Conservation (phyloP, 129 eudicot genomes). For the Chrysanthemum lavandulifolium region DNA sequence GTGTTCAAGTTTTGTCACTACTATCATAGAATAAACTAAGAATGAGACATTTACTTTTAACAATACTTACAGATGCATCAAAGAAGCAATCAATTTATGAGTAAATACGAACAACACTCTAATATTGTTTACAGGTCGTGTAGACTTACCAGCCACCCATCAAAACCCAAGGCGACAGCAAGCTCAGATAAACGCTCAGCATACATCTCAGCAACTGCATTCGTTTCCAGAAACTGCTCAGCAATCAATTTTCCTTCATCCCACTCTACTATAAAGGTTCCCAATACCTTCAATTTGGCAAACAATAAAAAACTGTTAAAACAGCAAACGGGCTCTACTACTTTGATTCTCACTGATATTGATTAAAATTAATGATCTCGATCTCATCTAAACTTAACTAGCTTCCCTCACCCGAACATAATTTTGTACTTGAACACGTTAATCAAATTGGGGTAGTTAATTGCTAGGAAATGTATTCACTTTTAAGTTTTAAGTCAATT, state of each 20-base stretch:
- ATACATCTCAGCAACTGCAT: constrained; percentile 61
- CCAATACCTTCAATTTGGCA: constrained; percentile 56
- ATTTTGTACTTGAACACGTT: too few species aligned
- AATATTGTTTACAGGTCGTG: too few species aligned
- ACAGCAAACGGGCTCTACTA: background rate
- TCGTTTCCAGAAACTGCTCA: constrained; percentile 53
- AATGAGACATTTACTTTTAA: too few species aligned
- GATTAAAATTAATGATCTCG: background rate
- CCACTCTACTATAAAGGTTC: constrained; percentile 90
- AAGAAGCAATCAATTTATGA: too few species aligned
- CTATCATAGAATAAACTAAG: background rate
- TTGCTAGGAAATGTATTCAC: too few species aligned
- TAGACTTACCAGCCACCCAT: constrained; percentile 91
- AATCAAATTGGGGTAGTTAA: too few species aligned
- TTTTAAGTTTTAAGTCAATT: too few species aligned
- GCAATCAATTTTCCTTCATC: constrained; percentile 70
- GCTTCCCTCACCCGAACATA: too few species aligned
- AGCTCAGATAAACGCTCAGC: constrained; percentile 91
- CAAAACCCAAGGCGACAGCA: constrained; percentile 81
- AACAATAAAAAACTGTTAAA: background rate
- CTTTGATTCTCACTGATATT: background rate
- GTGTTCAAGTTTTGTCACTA: constrained; percentile 2
- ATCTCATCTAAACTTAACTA: too few species aligned
- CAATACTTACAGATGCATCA: background rate
- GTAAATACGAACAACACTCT: too few species aligned